Evolutionary conservation across 371 early-diverging fungal genomes (phyloP), one percentile per base, ranked within the genome.

Genomic region (Dinochytrium kinnereticum): DNA sequence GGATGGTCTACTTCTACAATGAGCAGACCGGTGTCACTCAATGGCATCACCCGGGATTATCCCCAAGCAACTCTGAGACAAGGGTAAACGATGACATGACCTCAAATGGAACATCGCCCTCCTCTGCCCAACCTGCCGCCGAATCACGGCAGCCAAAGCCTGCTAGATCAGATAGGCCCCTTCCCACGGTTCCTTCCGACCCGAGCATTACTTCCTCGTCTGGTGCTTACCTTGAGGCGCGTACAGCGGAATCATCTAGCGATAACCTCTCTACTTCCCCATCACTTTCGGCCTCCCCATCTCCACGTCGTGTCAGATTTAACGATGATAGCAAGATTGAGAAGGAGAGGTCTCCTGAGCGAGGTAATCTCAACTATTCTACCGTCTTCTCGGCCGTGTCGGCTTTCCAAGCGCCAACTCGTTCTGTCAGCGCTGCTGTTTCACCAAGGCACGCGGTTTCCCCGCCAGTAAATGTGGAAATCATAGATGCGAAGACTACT

Each of bases 21-120:
- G 64, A 76, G 38, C 59, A 51, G 1, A 50, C 76, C 5, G 40
- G 69, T 24, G n/a, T 33, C 1, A 76, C 72, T 31, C 76, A 76
- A 64, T 76, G 76, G 76, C 24, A 71, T 24, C 76, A 76, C 64
- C 76, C 76, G 3, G 64, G 31, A n/a, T 26, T 31, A 24, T 39
- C 71, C 1, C 24, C 37, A 31, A 33, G 2, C 15, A 7, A 55
- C 10, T 28, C 57, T 30, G 21, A 13, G 10, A 55, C 30, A 28
- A 13, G 10, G 57, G n/a, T n/a, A n/a, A n/a, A n/a, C n/a, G n/a
- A n/a, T n/a, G n/a, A n/a, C n/a, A n/a, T n/a, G n/a, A n/a, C n/a
- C n/a, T n/a, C n/a, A n/a, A n/a, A n/a, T n/a, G n/a, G n/a, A n/a
- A n/a, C n/a, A n/a, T n/a, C n/a, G n/a, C n/a, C n/a, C n/a, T n/a